A percentile compares a stretch with the other conserved stretches of the same genome.
Conservation (phyloP, 2,329 filamentous ascomycete genomes). For the Beauveria caledonica region DNA sequence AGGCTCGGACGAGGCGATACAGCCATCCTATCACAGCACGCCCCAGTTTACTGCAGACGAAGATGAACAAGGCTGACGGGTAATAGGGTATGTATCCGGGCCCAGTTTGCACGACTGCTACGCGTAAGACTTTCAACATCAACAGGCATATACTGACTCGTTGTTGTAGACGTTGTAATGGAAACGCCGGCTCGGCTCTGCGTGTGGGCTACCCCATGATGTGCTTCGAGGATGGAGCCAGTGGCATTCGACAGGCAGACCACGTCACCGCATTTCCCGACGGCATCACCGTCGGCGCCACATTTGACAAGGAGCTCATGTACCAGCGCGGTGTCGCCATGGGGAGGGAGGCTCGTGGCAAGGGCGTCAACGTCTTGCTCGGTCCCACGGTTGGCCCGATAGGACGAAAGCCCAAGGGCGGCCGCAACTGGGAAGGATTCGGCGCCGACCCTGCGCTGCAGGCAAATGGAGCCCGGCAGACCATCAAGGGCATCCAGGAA, state of each 20-base stretch:
- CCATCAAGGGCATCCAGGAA: slow-evolving; percentile 62
- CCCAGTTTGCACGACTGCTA: too few species aligned
- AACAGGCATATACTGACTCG: background rate
- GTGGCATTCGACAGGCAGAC: slow-evolving; percentile 65
- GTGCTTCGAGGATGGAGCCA: slow-evolving; percentile 62
- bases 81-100: background rate
- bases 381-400: slow-evolving; percentile 64
- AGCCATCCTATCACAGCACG: background rate
- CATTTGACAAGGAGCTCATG: slow-evolving; percentile 66
- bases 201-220: slow-evolving; percentile 66
- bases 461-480: slow-evolving; percentile 67
- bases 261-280: slow-evolving; percentile 70
- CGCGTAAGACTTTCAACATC: too few species aligned
- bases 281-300: slow-evolving; percentile 69
- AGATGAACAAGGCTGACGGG: background rate
- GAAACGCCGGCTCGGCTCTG: slow-evolving; percentile 64
- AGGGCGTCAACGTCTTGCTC: slow-evolving; percentile 63
- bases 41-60: background rate
- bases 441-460: slow-evolving; percentile 65
- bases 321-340: slow-evolving; percentile 59
- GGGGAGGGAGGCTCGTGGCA: slow-evolving; percentile 63
- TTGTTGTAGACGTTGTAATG: slow-evolving; percentile 52
- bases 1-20: background rate
- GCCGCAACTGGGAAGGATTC: slow-evolving; percentile 70
- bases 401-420: slow-evolving; percentile 63